Evolutionary conservation across 495 filamentous ascomycete species (phyloP), one percentile per base, ranked within the genome.

Genomic region (Penicillium angulare): DNA sequence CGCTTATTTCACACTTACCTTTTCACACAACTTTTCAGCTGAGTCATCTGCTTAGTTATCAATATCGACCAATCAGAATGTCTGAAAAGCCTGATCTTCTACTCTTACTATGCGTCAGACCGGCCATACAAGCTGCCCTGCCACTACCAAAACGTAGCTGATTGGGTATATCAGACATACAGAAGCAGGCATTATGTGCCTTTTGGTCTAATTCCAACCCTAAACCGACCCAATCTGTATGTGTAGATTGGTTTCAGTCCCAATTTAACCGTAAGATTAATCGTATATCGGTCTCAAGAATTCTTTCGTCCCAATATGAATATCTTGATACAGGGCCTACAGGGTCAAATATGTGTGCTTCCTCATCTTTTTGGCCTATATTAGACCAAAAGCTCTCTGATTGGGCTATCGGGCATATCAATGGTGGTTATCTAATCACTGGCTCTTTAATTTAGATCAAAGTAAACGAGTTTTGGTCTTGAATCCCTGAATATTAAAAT

Each of bases 261-360:
- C 26, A 47, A 42, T 53, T 53, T 35, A 20, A 36, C 10, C 50
- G 43, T 5, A 15, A 16, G 7, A 47, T 53, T 23, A 27, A 47
- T 34, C 35, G 50, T 2, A 12, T 43, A 2, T 41, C 50, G 1
- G 35, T 47, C 13, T 47, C 43, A 15, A 46, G 10, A 13, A 35
- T 45, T 27, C 42, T 53, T 53, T 53, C 43, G 42, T 53, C 50
- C 13, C 12, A 42, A 31, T 47, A 53, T 16, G 4, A 31, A 3
- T 16, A 53, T 27, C 50, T 53, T 42, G 50, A 53, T 53, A 53
- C 9, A 22, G 27, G 50, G 22, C 34, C 33, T 40, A 34, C 34
- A 20, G 26, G 43, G 17, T 17, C 34, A 16, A 32, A 34, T 40
- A 47, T 34, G 34, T 34, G 50, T n/a, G 2, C 18, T 12, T 52